Percentiles rank a stretch among this genome's conserved stretches.
These are phyloP conservation scores for Penicillium cataractarum DNA, from an alignment of 495 filamentous ascomycete genomes.

Conservation along the genomic window DNA sequence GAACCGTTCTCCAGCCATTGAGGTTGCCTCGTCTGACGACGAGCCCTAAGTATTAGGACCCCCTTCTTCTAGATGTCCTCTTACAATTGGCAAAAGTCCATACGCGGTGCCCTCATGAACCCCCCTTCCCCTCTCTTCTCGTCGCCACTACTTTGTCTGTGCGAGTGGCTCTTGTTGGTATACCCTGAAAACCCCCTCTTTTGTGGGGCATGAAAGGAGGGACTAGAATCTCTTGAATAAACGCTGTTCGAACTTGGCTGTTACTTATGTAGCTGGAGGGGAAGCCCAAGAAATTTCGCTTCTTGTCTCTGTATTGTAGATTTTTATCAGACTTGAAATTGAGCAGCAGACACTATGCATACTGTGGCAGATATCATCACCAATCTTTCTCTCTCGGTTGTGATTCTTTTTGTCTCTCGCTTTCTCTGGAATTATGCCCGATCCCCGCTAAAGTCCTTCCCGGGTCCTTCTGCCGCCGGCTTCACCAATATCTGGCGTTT, in stretches of 20 bases:
- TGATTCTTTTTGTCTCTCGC: conserved; percentile 21
- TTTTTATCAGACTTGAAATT: background rate
- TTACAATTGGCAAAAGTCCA: background rate
- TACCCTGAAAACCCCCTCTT: background rate
- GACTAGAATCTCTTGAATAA: background rate
- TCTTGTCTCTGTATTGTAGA: background rate
- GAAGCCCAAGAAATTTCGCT: background rate
- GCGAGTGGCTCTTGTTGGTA: background rate
- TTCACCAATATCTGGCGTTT: conserved; percentile 38
- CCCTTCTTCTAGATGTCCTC: background rate
- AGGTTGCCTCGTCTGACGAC: background rate
- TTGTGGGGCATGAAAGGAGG: background rate
- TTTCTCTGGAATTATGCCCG: conserved; percentile 29
- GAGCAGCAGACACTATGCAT: conserved; percentile 9
- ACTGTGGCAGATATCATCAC: conserved; percentile 10
- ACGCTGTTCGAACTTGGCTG: background rate
- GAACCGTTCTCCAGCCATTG: background rate
- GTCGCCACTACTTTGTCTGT: background rate
- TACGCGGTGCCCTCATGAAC: background rate
- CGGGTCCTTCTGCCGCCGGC: conserved; percentile 27
- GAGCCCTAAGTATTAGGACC: background rate
- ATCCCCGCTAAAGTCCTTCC: conserved; percentile 32
- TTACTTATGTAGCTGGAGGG: background rate
- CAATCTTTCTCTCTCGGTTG: conserved; percentile 13
- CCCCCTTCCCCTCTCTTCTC: background rate